A percentile compares a stretch with the other conserved stretches of the same genome.
phyloP scores from a whole-genome alignment of 768 basidiomycete genomes.

The Collybia sp. region DNA sequence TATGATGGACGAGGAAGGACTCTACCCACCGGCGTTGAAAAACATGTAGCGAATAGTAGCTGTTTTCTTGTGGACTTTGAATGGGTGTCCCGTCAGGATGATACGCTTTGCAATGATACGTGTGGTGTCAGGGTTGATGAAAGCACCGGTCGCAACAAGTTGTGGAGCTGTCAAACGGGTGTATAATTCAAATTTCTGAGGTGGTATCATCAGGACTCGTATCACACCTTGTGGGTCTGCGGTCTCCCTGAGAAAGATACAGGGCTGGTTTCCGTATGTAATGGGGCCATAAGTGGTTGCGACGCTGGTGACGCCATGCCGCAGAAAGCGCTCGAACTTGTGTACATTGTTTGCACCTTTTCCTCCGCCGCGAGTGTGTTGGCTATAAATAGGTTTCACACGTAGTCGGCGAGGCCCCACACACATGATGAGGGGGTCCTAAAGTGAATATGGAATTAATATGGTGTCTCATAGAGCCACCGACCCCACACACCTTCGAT shows the following conservation, averaged over 20 bases:
- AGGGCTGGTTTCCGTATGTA: slow-evolving; percentile 80
- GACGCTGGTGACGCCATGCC: slow-evolving; percentile 75
- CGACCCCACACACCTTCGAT: slow-evolving; percentile 71
- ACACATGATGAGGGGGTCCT: slow-evolving; percentile 88
- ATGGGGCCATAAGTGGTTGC: slow-evolving; percentile 90
- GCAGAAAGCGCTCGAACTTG: slow-evolving; percentile 89
- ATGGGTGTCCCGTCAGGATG: slow-evolving; percentile 91
- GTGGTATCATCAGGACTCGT: neutral
- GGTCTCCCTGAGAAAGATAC: slow-evolving; percentile 71
- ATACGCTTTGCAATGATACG: slow-evolving; percentile 92
- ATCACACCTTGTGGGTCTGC: slow-evolving; percentile 58
- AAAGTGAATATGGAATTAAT: slow-evolving; percentile 7
- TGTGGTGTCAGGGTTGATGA: slow-evolving; percentile 86
- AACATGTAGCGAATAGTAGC: slow-evolving; percentile 99
- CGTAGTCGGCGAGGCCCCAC: slow-evolving; percentile 83
- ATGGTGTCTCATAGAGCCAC: neutral
- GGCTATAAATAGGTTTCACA: slow-evolving; percentile 88
- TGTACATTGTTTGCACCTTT: slow-evolving; percentile 95
- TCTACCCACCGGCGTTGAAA: slow-evolving; percentile 77
- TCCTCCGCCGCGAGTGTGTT: slow-evolving; percentile 86
- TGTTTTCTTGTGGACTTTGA: slow-evolving; percentile 95
- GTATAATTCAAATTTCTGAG: slow-evolving; percentile 2
- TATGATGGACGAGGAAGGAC: slow-evolving; percentile 1
- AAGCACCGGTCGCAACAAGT: slow-evolving; percentile 86
- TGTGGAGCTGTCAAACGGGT: slow-evolving; percentile 52